Percentiles rank a stretch among this genome's conserved stretches.
These are phyloP conservation scores for Blastobotrys mokoenaii DNA, from an alignment of 805 yeast genomes.

Conservation along the genomic window DNA sequence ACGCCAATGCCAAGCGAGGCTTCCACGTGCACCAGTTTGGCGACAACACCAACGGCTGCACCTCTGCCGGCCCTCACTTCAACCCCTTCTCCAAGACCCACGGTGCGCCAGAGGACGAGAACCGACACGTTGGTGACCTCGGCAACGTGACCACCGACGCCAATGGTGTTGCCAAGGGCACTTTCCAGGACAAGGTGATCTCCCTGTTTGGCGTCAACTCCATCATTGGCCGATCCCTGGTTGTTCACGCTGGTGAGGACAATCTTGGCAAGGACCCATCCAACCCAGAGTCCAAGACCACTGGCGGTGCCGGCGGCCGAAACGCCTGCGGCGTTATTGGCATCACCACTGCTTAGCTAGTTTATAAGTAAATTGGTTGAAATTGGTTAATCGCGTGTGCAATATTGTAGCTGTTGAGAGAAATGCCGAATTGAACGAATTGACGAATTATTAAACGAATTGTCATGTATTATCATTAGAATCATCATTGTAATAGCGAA, in stretches of 20 bases:
- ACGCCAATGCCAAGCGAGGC: slow-evolving; percentile 82
- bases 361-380: neutral
- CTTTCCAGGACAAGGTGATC: slow-evolving; percentile 66
- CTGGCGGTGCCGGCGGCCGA: slow-evolving; percentile 98
- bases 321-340: slow-evolving; percentile 99
- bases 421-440: no score
- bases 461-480: neutral
- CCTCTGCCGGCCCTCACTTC: slow-evolving; percentile 97
- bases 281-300: slow-evolving; percentile 80
- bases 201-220: slow-evolving; percentile 82
- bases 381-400: no score
- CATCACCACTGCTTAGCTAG: slow-evolving; percentile 34
- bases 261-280: slow-evolving; percentile 88
- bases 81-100: slow-evolving; percentile 84
- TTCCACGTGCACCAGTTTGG: slow-evolving; percentile 98
- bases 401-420: no score
- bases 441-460: no score
- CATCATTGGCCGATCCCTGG: slow-evolving; percentile 90
- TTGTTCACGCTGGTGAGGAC: slow-evolving; percentile 85
- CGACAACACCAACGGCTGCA: slow-evolving; percentile 98
- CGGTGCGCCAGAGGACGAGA: slow-evolving; percentile 82
- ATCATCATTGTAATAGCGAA: neutral
- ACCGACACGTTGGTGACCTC: slow-evolving; percentile 88
- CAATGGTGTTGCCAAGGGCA: slow-evolving; percentile 84
- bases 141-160: slow-evolving; percentile 91